Conservation (phyloP, 2,329 filamentous ascomycete genomes). For the Tolypocladium guangdongense region DNA sequence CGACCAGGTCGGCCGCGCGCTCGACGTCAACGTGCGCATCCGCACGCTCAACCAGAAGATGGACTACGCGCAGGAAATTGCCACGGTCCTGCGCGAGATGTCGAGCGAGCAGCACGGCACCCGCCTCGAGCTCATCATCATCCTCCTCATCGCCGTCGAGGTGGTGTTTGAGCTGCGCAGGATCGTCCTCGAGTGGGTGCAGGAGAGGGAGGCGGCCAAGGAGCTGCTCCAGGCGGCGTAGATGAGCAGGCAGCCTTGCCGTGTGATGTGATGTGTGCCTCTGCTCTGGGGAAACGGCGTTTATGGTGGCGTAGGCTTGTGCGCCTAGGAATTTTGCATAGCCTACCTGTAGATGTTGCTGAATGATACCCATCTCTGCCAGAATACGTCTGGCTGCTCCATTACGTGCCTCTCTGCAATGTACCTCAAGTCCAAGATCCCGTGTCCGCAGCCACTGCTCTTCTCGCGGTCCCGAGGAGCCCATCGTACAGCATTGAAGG, state of each 20-base stretch:
- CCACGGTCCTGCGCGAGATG: constrained; percentile 75
- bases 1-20: constrained; percentile 77
- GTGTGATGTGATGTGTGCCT: not conserved
- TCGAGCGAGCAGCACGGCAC: constrained; percentile 84
- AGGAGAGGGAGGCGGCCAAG: constrained; percentile 3
- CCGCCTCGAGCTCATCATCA: constrained; percentile 90
- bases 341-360: not conserved
- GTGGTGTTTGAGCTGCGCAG: constrained; percentile 76
- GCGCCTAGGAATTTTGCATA: not conserved
- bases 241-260: not conserved
- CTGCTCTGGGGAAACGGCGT: not conserved
- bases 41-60: constrained; percentile 91
- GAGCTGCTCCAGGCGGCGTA: not conserved
- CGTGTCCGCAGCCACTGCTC: not conserved
- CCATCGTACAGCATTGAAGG: not conserved
- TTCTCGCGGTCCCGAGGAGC: not conserved
- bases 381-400: not conserved
- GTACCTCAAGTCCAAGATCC: not conserved
- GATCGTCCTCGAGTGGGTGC: constrained; percentile 52
- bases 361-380: not conserved
- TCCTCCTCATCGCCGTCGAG: constrained; percentile 84
- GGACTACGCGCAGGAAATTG: constrained; percentile 95
- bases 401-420: not conserved
- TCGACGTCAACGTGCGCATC: constrained; percentile 88
- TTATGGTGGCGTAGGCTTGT: not conserved